Conservation (phyloP, 371 early-diverging fungal genomes). For the Apophysomyces elegans region DNA sequence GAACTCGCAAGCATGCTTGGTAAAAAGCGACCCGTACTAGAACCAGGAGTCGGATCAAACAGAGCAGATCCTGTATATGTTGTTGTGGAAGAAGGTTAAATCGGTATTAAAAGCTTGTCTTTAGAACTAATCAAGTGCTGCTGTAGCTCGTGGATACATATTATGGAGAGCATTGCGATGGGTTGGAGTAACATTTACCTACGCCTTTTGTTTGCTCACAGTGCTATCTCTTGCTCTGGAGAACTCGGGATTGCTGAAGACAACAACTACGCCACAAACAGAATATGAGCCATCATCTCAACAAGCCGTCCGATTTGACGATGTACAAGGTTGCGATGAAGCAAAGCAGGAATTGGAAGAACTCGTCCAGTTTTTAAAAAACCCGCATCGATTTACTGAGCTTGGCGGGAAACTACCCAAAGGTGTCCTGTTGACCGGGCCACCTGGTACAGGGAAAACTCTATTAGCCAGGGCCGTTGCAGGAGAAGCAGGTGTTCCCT, state of each 20-base stretch:
- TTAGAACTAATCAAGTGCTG: background rate
- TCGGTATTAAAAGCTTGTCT: background rate
- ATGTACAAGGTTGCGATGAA: constrained; percentile 98
- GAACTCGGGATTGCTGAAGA: constrained; percentile 75
- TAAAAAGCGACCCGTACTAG: constrained; percentile 13
- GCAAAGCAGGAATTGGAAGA: constrained; percentile 97
- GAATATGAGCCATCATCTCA: constrained; percentile 76
- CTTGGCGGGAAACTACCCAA: constrained; percentile 96
- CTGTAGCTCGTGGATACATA: constrained; percentile 62
- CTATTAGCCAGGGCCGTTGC: constrained; percentile 89
- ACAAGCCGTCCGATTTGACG: constrained; percentile 80
- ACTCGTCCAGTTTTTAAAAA: constrained; percentile 92
- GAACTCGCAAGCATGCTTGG: constrained; percentile 15
- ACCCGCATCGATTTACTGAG: constrained; percentile 89
- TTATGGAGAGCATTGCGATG: constrained; percentile 76
- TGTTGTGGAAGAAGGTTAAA: constrained; percentile 48
- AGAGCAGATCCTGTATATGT: constrained; percentile 52
- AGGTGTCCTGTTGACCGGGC: constrained; percentile 97
- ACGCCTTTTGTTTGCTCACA: constrained; percentile 80
- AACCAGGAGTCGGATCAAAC: constrained; percentile 19
- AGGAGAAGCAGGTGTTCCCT: constrained; percentile 95
- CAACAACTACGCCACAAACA: constrained; percentile 57
- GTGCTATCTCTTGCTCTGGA: constrained; percentile 76
- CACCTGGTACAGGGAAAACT: constrained; percentile 99
- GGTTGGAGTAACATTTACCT: constrained; percentile 75